Base-by-base conservation (phyloP, 1,284 basidiomycete genomes). In the Austroboletus novae-zelandiae region DNA sequence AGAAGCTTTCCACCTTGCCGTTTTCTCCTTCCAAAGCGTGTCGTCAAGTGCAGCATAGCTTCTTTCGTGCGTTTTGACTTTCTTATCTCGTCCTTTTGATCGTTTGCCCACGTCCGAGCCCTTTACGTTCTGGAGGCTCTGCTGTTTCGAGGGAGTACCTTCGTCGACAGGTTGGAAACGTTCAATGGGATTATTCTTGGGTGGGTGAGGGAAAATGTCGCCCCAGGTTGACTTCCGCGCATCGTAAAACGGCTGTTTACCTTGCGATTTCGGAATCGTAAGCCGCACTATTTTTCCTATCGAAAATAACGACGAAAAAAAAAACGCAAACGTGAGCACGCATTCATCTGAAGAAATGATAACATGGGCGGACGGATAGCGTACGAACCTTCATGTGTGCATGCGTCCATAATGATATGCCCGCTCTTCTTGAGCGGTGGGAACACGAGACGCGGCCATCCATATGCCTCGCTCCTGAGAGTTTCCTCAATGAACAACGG, bases 221-320 rank as follows among this genome's bases (percentile, higher is more conserved):
- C 97, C 97, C 94, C 95, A 98, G 18, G 71, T 74, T 0, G 89
- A 83, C 71, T 98, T 98, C 41, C 96, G 84, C 1, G 95, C 94
- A 66, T 99, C 97, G 62, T 98, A 94, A 66, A 87, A 99, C 0
- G 84, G 80, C 65, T 98, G 95, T 67, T 93, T 95, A 9, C 95
- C 95, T 69, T 94, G 91, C 1, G 93, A 94, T 61, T 86, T 92
- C 2, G 95, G 87, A 40, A 97, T 85, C 2, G 89, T 97, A 67
- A 96, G 76, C 5, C 96, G 86, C 78, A 94, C 86, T 50, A 98
- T 89, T 68, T 91, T 84, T 30, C 90, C 94, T 95, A 17, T 47
- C 1, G 25, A 61, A 49, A 34, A 72, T 32, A 32, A 61, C 59
- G 85, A 52, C 20, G 25, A 29, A 36, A 48, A 53, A 43, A 39